phyloP scores from a whole-genome alignment of 192 early-diverging fungal genomes.

The Chytriomyces confervae region DNA sequence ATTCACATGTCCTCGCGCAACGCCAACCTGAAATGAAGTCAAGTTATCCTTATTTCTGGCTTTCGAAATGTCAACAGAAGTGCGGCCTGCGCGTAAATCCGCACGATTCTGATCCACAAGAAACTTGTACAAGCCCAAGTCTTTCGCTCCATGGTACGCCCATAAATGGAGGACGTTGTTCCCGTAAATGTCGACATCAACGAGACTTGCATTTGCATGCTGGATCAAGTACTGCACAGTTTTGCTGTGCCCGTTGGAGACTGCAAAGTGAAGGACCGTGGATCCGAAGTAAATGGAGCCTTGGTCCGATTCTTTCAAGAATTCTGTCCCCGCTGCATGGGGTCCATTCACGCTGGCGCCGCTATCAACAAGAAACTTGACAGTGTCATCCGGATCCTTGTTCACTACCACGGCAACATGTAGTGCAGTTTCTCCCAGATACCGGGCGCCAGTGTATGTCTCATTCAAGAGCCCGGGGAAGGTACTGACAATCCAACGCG shows the following conservation, averaged over 20 bases:
- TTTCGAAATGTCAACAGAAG: slow-evolving; percentile 15
- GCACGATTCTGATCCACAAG: not conserved
- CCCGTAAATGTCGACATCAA: slow-evolving; percentile 19
- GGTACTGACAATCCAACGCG: slow-evolving; percentile 18
- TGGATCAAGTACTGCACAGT: slow-evolving; percentile 29
- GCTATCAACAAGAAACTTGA: slow-evolving; percentile 21
- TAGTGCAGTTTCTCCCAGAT: slow-evolving; percentile 30
- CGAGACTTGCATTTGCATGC: not conserved
- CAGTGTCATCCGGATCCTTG: not conserved
- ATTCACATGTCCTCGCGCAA: slow-evolving; percentile 22
- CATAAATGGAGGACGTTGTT: slow-evolving; percentile 45
- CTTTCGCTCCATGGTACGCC: slow-evolving; percentile 32
- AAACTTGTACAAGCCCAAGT: slow-evolving; percentile 11
- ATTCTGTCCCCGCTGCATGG: slow-evolving; percentile 23
- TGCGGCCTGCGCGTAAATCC: not conserved
- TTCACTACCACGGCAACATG: slow-evolving; percentile 32
- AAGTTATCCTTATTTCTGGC: slow-evolving; percentile 33
- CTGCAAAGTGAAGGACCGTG: slow-evolving; percentile 29
- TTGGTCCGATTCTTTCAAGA: slow-evolving; percentile 14
- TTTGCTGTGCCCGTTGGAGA: not conserved
- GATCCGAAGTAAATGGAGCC: slow-evolving; percentile 27
- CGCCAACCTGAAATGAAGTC: slow-evolving; percentile 30
- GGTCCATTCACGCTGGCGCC: slow-evolving; percentile 28
- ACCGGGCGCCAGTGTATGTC: slow-evolving; percentile 3
- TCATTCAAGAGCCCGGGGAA: slow-evolving; percentile 31